Evolutionary conservation across 306 rosid species (phyloP), one percentile per base, ranked within the genome.

Genomic region (Vigna mungo): DNA sequence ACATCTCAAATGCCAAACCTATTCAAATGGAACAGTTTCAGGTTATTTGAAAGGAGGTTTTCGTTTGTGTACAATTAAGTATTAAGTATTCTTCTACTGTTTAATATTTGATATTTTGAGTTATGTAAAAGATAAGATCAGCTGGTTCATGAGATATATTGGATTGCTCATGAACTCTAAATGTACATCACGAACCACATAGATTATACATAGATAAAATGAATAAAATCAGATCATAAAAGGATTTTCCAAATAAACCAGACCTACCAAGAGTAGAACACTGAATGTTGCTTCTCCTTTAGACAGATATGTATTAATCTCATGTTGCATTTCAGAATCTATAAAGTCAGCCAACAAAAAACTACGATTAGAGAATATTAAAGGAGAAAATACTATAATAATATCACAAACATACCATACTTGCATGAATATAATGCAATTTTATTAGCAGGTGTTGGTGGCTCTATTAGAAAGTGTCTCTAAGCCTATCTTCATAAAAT

Each of bases 291-390:
- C 89, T 83, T 77, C 76, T 73, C 87, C 89, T 83, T 69, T 83
- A 21, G 89, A 80, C 23, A 86, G 64, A 71, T 80, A 61, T 68
- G 87, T 80, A 54, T 83, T 85, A 47, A 86, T 86, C 74, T 86
- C 87, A 53, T 9, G 80, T 60, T 86, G 81, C 89, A 86, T 86
- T 71, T 80, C 85, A 2, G 75, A 61, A 60, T 86, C 89, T 86
- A 61, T 14, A 80, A 68, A 67, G 51, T 48, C 51, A 27, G n/a
- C 61, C 76, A 53, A 76, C 41, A 62, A 76, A 80, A 51, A 20
- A 60, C 63, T 21, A 43, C 16, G 48, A 36, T 83, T 30, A 83
- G 65, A 71, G 49, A 67, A 69, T 53, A 67, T 44, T 34, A 7
- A 17, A 43, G 68, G 25, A 74, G 34, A 62, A 34, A 72, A 52